Base-by-base conservation (phyloP, 2,329 filamentous ascomycete genomes). In the Trichophyton rubrum region DNA sequence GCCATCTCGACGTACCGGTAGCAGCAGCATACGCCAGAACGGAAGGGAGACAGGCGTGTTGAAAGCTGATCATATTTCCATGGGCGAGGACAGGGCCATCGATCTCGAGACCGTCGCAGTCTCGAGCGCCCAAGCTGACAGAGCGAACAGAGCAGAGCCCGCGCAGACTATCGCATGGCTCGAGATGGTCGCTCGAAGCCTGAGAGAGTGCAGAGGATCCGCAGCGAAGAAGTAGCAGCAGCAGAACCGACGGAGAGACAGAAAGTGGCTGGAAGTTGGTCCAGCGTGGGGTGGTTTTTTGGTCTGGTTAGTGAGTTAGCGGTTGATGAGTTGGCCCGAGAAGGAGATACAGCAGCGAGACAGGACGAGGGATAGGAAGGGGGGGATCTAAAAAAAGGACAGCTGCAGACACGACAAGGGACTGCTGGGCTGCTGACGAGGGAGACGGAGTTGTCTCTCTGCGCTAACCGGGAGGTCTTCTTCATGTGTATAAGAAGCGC, bases 1-100 rank as follows among this genome's bases (percentile, higher is more conserved):
- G n/a, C 9, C 9, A 6, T 17, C n/a, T 22, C 4, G 24, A 49
- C 45, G 62, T 71, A 75, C 73, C 71, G 62, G 68, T 72, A 60
- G 64, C 63, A 38, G 64, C 59, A 63, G 69, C 66, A 65, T 71
- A 68, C 63, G 69, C 68, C 68, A 71, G 64, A 66, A 67, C 65
- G 59, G 68, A 71, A 62, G 70, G 67, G 66, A 64, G 67, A 71
- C 67, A 71, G 66, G 68, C 68, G 65, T 68, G 67, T 68, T 72
- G 72, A 66, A 69, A 68, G 72, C 71, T 70, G 68, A 73, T 70
- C 73, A 75, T 75, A 67, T 73, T 72, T 70, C 69, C 69, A 69
- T 70, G 67, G 68, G 65, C 68, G 65, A 68, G 65, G 65, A 63
- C 64, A 63, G 61, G 66, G 69, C 68, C 68, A 68, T 68, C 66